Percentiles rank a stretch among this genome's conserved stretches.
Evolutionary conservation across 2,329 filamentous ascomycete genomes (phyloP).

Genomic region (Colletotrichum magnum): DNA sequence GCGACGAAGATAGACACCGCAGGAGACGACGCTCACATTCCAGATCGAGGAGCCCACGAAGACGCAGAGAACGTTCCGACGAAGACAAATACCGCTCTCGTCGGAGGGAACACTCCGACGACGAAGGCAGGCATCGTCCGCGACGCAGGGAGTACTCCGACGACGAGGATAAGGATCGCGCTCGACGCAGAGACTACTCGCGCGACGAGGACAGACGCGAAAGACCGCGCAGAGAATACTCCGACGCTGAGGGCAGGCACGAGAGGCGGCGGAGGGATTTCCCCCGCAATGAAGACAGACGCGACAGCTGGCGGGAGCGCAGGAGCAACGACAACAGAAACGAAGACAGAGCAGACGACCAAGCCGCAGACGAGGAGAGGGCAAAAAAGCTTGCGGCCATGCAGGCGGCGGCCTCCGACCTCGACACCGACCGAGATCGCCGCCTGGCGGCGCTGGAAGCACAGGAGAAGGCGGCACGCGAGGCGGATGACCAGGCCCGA

Average conservation of each 20-base stretch:
- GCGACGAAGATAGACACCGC: constrained; percentile 56
- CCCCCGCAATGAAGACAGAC: not conserved
- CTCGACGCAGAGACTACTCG: constrained; percentile 44
- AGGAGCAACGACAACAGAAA: constrained; percentile 43
- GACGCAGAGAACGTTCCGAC: constrained; percentile 41
- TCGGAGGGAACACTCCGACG: constrained; percentile 4
- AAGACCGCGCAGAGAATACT: constrained; percentile 41
- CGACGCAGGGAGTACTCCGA: constrained; percentile 11
- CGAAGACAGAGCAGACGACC: constrained; percentile 42
- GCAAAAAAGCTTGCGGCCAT: constrained; percentile 79
- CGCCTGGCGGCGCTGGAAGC: constrained; percentile 77
- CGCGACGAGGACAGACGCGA: constrained; percentile 47
- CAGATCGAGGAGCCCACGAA: constrained; percentile 57
- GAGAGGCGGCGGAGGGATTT: constrained; percentile 30
- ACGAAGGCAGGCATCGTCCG: constrained; percentile 13
- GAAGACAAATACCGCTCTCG: constrained; percentile 39
- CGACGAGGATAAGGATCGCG: not conserved
- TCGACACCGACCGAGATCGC: constrained; percentile 79
- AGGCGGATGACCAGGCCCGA: constrained; percentile 76
- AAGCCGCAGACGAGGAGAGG: constrained; percentile 67
- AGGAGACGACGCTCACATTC: constrained; percentile 61
- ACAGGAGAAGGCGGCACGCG: constrained; percentile 73
- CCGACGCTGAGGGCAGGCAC: constrained; percentile 43
- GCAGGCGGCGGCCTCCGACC: constrained; percentile 77
- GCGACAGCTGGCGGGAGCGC: constrained; percentile 42